Base-by-base conservation (phyloP, 148 eudicot genomes). In the Rhododendron simsii region DNA sequence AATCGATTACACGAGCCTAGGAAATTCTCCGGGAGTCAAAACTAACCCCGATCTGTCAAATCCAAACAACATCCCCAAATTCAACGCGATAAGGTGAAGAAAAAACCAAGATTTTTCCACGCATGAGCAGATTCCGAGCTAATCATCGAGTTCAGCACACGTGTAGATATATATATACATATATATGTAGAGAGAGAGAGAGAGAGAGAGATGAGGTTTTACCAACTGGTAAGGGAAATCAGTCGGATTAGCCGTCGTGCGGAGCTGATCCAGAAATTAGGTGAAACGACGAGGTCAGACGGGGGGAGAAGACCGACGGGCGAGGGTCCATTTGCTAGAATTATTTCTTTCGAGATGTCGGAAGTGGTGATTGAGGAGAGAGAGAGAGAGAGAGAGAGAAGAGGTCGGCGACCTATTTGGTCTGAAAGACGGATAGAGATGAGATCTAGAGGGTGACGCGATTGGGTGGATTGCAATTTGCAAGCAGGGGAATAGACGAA, bases 251-350 rank as follows among this genome's bases (percentile, higher is more conserved):
- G 63, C 23, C 23, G 63, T 57, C 23, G 63, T 57, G 23, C 16
- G 63, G 63, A 51, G 63, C 50, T 59, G 48, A 16, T 41, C 45
- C 45, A 21, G 73, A 6, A 57, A 20, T 20, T 16, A 57, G 14
- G 16, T 59, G 44, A 83, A 57, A 69, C 79, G 63, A 83, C 85
- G 85, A 69, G 45, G 79, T 83, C 28, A 26, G 26, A 13, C 8
- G 78, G 85, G 78, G 78, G 78, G 0, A 20, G 39, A 47, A 45
- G n/a, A 28, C 2, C 20, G 21, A 18, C 15, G 30, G 16, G 21
- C 12, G 73, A 10, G 53, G 5, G 41, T 44, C 8, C 26, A 59
- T 15, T 44, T 13, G 55, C 13, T 57, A 57, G 63, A 57, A 15
- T 57, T 57, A 11, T 11, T 12, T 51, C 10, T 51, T 9, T 55